A percentile compares a stretch with the other conserved stretches of the same genome.
These are phyloP conservation scores for Nadsonia starkeyi-henricii DNA, from an alignment of 1,139 yeast species.

Conservation along the genomic window DNA sequence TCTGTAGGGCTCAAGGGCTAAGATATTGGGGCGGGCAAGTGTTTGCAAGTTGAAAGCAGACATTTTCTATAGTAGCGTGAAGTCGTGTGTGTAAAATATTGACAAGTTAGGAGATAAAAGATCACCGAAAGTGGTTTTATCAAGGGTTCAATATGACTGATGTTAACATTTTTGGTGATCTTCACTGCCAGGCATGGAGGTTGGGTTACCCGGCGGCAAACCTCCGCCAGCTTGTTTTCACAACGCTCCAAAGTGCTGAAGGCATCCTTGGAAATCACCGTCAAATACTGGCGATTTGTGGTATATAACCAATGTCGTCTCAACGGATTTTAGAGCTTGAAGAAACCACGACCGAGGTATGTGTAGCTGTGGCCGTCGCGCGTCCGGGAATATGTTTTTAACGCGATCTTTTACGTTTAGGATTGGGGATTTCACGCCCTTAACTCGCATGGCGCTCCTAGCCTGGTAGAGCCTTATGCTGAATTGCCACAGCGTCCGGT, in stretches of 20 bases:
- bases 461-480: conserved; percentile 1
- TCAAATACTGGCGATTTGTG: not conserved
- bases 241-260: too few species aligned
- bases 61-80: conserved; percentile 10
- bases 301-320: not conserved
- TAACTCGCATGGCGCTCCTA: conserved; percentile 1
- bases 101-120: conserved; percentile 1
- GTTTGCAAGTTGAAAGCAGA: conserved; percentile 40
- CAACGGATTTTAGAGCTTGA: conserved; percentile 3
- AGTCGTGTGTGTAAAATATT: conserved; percentile 1
- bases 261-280: too few species aligned
- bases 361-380: not conserved
- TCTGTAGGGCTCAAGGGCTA: conserved; percentile 71
- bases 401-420: not conserved
- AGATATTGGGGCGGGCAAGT: conserved; percentile 72
- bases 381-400: too few species aligned
- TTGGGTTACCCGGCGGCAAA: not conserved
- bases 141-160: not conserved
- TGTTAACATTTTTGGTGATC: not conserved
- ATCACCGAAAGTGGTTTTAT: not conserved
- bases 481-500: conserved; percentile 1
- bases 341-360: conserved; percentile 8
- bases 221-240: too few species aligned
- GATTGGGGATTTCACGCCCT: conserved; percentile 3
- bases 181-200: not conserved